A percentile compares a stretch with the other conserved stretches of the same genome.
These are phyloP conservation scores for Agaricales sp. DNA, from an alignment of 1,284 basidiomycete species.

Conservation along the genomic window DNA sequence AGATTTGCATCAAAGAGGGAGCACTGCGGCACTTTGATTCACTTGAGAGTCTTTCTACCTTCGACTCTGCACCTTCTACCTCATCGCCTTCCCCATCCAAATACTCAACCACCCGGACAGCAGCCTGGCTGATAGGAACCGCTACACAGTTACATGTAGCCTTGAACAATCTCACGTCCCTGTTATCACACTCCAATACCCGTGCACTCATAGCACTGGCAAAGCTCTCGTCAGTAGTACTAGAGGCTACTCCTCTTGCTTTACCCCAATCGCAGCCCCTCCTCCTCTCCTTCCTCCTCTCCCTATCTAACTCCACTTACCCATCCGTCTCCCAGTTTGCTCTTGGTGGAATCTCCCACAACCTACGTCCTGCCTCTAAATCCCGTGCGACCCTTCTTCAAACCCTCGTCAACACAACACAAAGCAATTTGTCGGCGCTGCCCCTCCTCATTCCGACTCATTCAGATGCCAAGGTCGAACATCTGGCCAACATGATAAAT, in stretches of 20 bases:
- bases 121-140: constrained; percentile 51
- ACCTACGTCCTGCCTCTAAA: constrained; percentile 34
- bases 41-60: constrained; percentile 47
- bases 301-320: constrained; percentile 45
- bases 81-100: constrained; percentile 5
- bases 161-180: constrained; percentile 47
- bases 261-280: constrained; percentile 56
- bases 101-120: constrained; percentile 39
- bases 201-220: constrained; percentile 49
- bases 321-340: constrained; percentile 45
- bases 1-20: constrained; percentile 52
- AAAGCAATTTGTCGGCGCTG: constrained; percentile 59
- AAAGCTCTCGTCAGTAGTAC: constrained; percentile 41
- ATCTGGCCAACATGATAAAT: constrained; percentile 54
- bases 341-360: constrained; percentile 29
- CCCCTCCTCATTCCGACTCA: constrained; percentile 65
- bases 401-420: constrained; percentile 41
- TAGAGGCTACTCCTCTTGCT: constrained; percentile 44
- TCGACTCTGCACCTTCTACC: constrained; percentile 13
- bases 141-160: constrained; percentile 64
- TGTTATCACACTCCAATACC: constrained; percentile 56
- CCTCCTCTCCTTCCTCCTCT: constrained; percentile 59
- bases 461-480: constrained; percentile 62
- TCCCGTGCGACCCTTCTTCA: constrained; percentile 38
- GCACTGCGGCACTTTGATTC: constrained; percentile 41